phyloP scores from a whole-genome alignment of 1,284 basidiomycete genomes.

The Apiotrichum akiyoshidainum region DNA sequence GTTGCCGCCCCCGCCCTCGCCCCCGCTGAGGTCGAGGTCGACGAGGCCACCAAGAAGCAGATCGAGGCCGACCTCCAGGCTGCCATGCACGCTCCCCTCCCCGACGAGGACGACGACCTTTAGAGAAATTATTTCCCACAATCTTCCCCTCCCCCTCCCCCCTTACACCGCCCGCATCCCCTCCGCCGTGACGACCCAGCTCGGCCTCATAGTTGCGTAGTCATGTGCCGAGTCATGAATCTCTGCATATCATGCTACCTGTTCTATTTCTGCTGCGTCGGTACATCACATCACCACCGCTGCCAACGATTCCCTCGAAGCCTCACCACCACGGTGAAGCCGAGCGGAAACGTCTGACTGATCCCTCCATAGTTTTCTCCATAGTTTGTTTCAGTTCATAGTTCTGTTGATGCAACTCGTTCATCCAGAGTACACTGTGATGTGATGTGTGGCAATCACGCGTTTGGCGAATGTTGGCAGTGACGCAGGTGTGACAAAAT shows the following conservation, averaged over 20 bases:
- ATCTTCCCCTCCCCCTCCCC: not conserved
- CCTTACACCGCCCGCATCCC: not conserved
- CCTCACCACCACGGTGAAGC: not conserved
- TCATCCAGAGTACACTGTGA: no score
- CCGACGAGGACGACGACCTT: conserved; percentile 52
- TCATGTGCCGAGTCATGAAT: conserved; percentile 26
- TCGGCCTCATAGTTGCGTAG: conserved; percentile 16
- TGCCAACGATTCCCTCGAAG: not conserved
- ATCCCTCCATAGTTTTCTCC: not conserved
- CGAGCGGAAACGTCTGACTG: no score
- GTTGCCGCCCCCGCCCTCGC: conserved; percentile 94
- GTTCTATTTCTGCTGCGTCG: not conserved
- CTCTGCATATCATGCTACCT: conserved; percentile 21
- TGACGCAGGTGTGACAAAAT: no score
- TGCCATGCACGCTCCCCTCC: conserved; percentile 49
- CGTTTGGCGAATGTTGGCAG: no score
- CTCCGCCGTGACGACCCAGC: conserved; percentile 2
- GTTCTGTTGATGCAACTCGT: no score
- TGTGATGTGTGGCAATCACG: no score
- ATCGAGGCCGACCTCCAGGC: conserved; percentile 80
- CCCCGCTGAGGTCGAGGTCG: conserved; percentile 88
- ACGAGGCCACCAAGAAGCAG: conserved; percentile 68
- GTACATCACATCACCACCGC: no score
- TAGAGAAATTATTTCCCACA: conserved; percentile 17
- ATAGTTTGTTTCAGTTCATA: no score